Conservation (phyloP, 176 grass and related monocot species). For the Aegilops bicornis region DNA sequence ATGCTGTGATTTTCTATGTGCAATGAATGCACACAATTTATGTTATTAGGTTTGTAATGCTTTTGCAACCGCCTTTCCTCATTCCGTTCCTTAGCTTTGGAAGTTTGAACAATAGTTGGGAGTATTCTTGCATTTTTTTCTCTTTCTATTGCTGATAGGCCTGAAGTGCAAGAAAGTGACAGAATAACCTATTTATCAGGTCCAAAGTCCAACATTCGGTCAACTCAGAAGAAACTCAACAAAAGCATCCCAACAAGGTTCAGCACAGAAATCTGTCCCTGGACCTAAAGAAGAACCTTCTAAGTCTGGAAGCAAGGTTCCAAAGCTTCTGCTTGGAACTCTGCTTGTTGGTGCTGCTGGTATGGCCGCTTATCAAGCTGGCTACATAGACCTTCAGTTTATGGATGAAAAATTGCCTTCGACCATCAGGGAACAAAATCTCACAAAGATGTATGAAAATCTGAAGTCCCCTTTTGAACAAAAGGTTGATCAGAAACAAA, state of each 20-base stretch:
- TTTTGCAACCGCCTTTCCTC: neutral
- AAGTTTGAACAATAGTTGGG: neutral
- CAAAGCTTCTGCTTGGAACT: constrained; percentile 70
- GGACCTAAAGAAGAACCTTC: constrained; percentile 47
- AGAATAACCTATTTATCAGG: constrained; percentile 12
- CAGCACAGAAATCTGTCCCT: constrained; percentile 47
- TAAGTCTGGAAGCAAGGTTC: constrained; percentile 52
- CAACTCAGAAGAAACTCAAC: constrained; percentile 64
- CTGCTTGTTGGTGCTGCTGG: constrained; percentile 59
- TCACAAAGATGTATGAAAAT: constrained; percentile 41
- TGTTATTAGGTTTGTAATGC: neutral
- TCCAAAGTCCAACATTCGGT: constrained; percentile 51
- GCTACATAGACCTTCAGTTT: constrained; percentile 55
- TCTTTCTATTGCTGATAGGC: neutral
- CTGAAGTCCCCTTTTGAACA: constrained; percentile 49
- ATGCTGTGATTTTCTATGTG: neutral
- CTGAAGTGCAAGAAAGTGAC: constrained; percentile 1
- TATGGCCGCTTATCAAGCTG: constrained; percentile 69
- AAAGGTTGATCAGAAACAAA: constrained; percentile 34
- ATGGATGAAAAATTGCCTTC: constrained; percentile 47
- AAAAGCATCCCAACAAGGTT: constrained; percentile 54
- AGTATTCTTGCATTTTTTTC: neutral
- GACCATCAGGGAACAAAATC: constrained; percentile 25
- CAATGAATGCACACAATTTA: neutral
- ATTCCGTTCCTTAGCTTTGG: neutral